Conservation (phyloP, 768 basidiomycete species). For the Calocybe cyanea region DNA sequence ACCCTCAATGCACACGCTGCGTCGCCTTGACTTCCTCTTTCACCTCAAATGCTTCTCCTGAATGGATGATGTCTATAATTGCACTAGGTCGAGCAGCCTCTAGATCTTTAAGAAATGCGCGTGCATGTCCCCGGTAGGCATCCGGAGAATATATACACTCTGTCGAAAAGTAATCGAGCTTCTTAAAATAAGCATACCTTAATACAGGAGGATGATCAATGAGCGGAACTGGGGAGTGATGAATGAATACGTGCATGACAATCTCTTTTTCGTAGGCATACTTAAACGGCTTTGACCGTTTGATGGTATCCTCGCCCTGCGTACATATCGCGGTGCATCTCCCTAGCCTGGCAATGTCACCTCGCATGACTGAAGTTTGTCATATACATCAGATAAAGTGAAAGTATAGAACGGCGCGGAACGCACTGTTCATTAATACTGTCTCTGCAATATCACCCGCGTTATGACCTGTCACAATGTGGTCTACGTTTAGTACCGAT, state of each 20-base stretch:
- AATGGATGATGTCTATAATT: slow-evolving; percentile 96
- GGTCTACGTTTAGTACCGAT: slow-evolving; percentile 72
- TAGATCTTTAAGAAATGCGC: slow-evolving; percentile 91
- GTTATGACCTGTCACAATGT: too few species aligned
- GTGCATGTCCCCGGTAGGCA: too few species aligned
- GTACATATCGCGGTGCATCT: slow-evolving; percentile 94
- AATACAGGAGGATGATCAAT: too few species aligned
- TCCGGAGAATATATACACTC: slow-evolving; percentile 99
- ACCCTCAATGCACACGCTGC: slow-evolving; percentile 86
- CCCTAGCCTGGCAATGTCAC: slow-evolving; percentile 91
- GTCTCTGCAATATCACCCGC: too few species aligned
- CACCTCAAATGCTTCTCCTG: too few species aligned
- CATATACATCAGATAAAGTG: slow-evolving; percentile 98
- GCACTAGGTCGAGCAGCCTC: slow-evolving; percentile 93
- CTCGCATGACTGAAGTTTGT: slow-evolving; percentile 89
- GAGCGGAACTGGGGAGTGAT: neutral
- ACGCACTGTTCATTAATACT: too few species aligned
- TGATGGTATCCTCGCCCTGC: slow-evolving; percentile 97
- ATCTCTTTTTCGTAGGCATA: too few species aligned
- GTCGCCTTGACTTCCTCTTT: slow-evolving; percentile 77
- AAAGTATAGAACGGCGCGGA: slow-evolving; percentile 99
- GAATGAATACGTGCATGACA: too few species aligned
- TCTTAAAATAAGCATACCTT: slow-evolving; percentile 99
- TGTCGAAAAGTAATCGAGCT: slow-evolving; percentile 97
- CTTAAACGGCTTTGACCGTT: slow-evolving; percentile 97